Conservation (phyloP, 140 eudicot species). For the Oenanthe javanica region DNA sequence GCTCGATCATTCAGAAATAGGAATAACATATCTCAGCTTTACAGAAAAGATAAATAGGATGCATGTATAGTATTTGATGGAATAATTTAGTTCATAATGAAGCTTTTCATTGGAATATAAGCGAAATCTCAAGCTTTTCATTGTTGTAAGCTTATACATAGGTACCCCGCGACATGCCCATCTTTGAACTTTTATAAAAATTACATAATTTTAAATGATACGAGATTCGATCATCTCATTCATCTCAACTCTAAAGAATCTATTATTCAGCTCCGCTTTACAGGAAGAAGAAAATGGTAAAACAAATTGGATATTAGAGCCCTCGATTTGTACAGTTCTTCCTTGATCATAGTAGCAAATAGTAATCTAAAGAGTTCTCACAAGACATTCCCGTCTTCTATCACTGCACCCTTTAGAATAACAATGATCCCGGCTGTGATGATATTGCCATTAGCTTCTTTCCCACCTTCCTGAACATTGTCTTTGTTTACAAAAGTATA, state of each 20-base stretch:
- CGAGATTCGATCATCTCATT: background rate
- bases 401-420: constrained; percentile 52
- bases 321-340: background rate
- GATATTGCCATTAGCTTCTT: constrained; percentile 57
- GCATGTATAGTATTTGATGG: no score
- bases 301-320: background rate
- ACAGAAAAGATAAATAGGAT: no score
- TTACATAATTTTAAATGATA: no score
- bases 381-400: constrained; percentile 59
- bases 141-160: no score
- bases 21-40: no score
- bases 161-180: background rate
- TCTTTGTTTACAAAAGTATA: constrained; percentile 41
- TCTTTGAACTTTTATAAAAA: background rate
- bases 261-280: background rate
- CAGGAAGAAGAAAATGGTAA: background rate
- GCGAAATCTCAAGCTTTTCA: background rate
- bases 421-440: constrained; percentile 70
- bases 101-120: no score
- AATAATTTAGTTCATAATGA: no score
- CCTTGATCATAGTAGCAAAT: background rate
- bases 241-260: background rate
- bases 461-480: constrained; percentile 59
- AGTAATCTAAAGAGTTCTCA: constrained; percentile 18
- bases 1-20: no score